phyloP scores from a whole-genome alignment of 1,284 basidiomycete genomes.

The Microbotryum intermedium region DNA sequence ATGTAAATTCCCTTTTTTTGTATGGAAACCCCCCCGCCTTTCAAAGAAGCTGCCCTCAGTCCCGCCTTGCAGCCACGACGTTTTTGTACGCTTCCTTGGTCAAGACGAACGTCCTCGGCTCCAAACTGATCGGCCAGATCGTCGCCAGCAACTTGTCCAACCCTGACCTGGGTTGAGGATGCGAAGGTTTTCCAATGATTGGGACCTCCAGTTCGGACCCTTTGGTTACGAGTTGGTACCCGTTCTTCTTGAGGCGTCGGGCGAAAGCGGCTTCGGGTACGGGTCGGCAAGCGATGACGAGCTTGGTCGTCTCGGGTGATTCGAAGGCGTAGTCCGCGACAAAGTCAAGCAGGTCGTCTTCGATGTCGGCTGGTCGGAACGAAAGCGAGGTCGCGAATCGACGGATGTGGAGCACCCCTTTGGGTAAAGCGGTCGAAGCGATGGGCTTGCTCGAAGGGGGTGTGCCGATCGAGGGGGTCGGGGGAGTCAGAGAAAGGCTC shows the following conservation, averaged over 20 bases:
- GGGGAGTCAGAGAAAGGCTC: not conserved
- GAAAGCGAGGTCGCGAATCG: constrained; percentile 22
- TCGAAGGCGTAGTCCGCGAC: constrained; percentile 15
- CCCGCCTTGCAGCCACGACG: not conserved
- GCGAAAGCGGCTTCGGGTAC: constrained; percentile 3
- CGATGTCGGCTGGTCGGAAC: constrained; percentile 26
- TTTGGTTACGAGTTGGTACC: constrained; percentile 10
- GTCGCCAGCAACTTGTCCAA: not conserved
- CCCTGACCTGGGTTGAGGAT: not conserved
- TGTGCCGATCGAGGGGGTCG: constrained; percentile 5
- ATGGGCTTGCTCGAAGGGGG: constrained; percentile 8
- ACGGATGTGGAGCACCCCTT: constrained; percentile 20
- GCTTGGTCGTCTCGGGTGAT: not conserved
- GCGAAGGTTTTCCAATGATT: too few species aligned
- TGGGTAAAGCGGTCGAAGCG: constrained; percentile 9
- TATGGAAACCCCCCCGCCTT: too few species aligned
- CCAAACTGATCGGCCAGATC: constrained; percentile 22
- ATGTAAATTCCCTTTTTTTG: too few species aligned
- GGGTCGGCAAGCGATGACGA: constrained; percentile 20
- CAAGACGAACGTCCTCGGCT: constrained; percentile 16
- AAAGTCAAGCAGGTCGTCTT: constrained; percentile 25
- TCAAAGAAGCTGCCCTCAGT: not conserved
- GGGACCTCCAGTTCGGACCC: constrained; percentile 15
- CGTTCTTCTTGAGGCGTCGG: constrained; percentile 2
- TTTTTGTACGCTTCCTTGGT: constrained; percentile 8